Conservation (phyloP, 179 eudicot species). For the Actinidia polygama region DNA sequence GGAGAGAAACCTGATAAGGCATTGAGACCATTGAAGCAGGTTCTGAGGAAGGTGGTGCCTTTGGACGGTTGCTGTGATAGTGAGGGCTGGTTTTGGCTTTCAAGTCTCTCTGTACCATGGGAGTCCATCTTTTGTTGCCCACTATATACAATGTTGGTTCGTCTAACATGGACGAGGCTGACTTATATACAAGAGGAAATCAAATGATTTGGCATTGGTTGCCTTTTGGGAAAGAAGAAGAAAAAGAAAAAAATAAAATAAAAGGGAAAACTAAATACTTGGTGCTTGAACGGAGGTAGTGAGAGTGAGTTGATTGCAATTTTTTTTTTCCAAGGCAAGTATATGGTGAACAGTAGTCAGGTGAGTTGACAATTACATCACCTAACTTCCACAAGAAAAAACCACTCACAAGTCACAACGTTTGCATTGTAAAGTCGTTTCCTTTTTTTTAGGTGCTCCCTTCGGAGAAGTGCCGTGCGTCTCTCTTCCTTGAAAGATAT, state of each 20-base stretch:
- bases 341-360: too few species aligned
- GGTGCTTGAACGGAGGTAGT: conserved; percentile 6
- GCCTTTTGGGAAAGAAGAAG: not conserved
- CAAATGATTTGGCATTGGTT: not conserved
- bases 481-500: too few species aligned
- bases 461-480: too few species aligned
- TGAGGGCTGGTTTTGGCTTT: conserved; percentile 28
- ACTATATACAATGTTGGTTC: conserved; percentile 3
- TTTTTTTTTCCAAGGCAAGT: not conserved
- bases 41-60: conserved; percentile 51
- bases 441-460: too few species aligned
- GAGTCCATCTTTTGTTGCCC: conserved; percentile 18
- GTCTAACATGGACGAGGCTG: not conserved
- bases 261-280: not conserved
- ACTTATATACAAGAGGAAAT: not conserved
- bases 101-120: conserved; percentile 21
- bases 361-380: too few species aligned
- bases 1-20: conserved; percentile 44
- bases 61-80: conserved; percentile 21
- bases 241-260: not conserved
- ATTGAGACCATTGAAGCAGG: conserved; percentile 66
- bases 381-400: too few species aligned
- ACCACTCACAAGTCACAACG: too few species aligned
- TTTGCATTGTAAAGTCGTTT: too few species aligned
- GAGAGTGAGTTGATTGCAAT: conserved; percentile 26